Conservation (phyloP, 2,329 filamentous ascomycete species). For the Colletotrichum acutatum region DNA sequence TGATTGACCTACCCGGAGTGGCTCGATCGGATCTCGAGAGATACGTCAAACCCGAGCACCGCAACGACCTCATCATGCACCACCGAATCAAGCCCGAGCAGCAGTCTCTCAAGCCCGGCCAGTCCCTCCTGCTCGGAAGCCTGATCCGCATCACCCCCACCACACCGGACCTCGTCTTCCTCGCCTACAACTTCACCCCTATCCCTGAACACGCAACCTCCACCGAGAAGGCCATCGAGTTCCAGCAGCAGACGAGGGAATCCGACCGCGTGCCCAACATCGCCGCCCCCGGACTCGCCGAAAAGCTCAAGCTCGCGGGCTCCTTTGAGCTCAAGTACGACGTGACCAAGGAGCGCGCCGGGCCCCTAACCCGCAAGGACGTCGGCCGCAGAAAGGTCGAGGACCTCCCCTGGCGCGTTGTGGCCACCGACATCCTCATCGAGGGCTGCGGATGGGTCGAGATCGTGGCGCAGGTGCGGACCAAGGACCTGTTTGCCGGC, state of each 20-base stretch:
- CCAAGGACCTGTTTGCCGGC: slow-evolving; percentile 55
- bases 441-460: slow-evolving; percentile 97
- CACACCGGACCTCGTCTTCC: slow-evolving; percentile 71
- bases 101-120: slow-evolving; percentile 75
- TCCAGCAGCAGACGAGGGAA: slow-evolving; percentile 73
- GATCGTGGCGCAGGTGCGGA: slow-evolving; percentile 82
- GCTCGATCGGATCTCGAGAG: slow-evolving; percentile 78
- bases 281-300: slow-evolving; percentile 65
- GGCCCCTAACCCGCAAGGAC: slow-evolving; percentile 73
- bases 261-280: slow-evolving; percentile 71
- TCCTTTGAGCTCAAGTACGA: slow-evolving; percentile 81
- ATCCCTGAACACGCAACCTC: slow-evolving; percentile 80
- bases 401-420: slow-evolving; percentile 80
- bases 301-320: slow-evolving; percentile 76
- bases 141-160: slow-evolving; percentile 88
- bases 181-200: slow-evolving; percentile 90
- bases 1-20: slow-evolving; percentile 92
- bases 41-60: slow-evolving; percentile 75
- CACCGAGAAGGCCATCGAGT: slow-evolving; percentile 81
- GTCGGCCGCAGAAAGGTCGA: slow-evolving; percentile 74
- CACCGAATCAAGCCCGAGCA: slow-evolving; percentile 79
- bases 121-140: slow-evolving; percentile 86
- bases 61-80: slow-evolving; percentile 80
- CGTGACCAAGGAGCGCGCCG: slow-evolving; percentile 82
- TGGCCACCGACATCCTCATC: slow-evolving; percentile 86